Evolutionary conservation across 1,284 basidiomycete genomes (phyloP).

Genomic region (Rhodotorula sp.): DNA sequence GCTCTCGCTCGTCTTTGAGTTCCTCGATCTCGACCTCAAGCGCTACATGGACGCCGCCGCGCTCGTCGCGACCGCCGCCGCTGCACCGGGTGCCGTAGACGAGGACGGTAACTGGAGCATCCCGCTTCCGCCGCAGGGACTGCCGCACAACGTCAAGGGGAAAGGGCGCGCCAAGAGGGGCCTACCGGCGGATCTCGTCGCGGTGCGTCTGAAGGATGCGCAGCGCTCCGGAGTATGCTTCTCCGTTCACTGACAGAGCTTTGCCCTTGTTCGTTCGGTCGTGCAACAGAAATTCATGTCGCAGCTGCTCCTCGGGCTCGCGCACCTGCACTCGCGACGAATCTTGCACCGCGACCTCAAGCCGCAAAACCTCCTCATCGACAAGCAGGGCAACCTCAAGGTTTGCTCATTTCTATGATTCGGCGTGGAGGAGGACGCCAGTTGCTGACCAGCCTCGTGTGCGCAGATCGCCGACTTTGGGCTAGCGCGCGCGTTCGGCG

Average conservation of each 20-base stretch:
- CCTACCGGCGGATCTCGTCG: slow-evolving; percentile 31
- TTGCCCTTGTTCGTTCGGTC: neutral
- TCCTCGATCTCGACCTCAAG: slow-evolving; percentile 90
- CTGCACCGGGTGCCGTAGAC: neutral
- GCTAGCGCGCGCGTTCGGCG: slow-evolving; percentile 93
- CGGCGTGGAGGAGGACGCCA: neutral
- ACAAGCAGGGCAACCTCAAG: slow-evolving; percentile 85
- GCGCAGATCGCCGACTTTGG: slow-evolving; percentile 84
- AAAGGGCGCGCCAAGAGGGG: slow-evolving; percentile 31
- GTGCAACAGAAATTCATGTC: slow-evolving; percentile 73
- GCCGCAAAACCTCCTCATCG: slow-evolving; percentile 95
- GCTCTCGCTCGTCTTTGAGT: slow-evolving; percentile 96
- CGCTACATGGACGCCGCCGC: slow-evolving; percentile 80
- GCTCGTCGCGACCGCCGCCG: slow-evolving; percentile 8
- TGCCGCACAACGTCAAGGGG: slow-evolving; percentile 43
- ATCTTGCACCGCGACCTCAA: slow-evolving; percentile 97
- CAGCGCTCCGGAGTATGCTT: neutral
- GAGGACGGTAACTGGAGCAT: slow-evolving; percentile 7
- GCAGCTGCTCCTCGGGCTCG: slow-evolving; percentile 80
- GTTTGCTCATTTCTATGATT: slow-evolving; percentile 3
- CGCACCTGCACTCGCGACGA: slow-evolving; percentile 93
- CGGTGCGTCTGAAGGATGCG: slow-evolving; percentile 11
- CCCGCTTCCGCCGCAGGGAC: neutral
- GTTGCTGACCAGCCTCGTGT: too few species aligned
- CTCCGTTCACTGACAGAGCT: neutral